Percentiles rank a stretch among this genome's conserved stretches.
Conservation (phyloP, 345 rosid genomes). For the Heritiera fomes region DNA sequence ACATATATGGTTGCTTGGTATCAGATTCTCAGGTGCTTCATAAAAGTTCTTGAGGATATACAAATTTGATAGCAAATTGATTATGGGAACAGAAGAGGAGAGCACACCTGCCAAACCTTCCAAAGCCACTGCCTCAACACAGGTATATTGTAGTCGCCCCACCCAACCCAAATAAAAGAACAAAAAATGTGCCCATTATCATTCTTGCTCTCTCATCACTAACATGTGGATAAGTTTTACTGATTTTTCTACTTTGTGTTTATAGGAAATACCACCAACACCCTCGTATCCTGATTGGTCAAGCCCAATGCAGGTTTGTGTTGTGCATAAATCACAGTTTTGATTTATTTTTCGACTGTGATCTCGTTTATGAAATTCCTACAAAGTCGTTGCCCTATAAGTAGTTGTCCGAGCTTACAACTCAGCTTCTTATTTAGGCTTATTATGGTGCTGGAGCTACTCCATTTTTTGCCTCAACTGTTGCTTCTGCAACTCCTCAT, state of each 20-base stretch:
- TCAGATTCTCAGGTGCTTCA: slow-evolving; percentile 29
- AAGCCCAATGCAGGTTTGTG: slow-evolving; percentile 78
- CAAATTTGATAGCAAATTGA: slow-evolving; percentile 12
- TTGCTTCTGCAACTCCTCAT: slow-evolving; percentile 83
- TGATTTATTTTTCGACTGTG: slow-evolving; percentile 3
- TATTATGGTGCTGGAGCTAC: slow-evolving; percentile 88
- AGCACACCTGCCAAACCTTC: slow-evolving; percentile 66
- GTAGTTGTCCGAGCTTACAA: slow-evolving; percentile 25
- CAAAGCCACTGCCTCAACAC: slow-evolving; percentile 68
- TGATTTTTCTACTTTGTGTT: slow-evolving; percentile 19
- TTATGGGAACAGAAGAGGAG: slow-evolving; percentile 83
- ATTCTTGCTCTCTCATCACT: not conserved
- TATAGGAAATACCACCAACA: slow-evolving; percentile 68
- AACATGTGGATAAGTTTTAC: not conserved
- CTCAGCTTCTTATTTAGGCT: slow-evolving; percentile 54
- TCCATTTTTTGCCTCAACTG: slow-evolving; percentile 79
- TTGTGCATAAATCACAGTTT: slow-evolving; percentile 1
- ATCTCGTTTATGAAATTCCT: slow-evolving; percentile 21
- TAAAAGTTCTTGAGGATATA: slow-evolving; percentile 17
- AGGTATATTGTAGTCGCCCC: slow-evolving; percentile 40
- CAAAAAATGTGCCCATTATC: not conserved
- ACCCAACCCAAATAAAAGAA: not conserved
- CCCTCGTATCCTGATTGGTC: slow-evolving; percentile 89
- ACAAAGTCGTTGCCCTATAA: not conserved
- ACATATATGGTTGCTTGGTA: slow-evolving; percentile 14